Conservation (phyloP, 2,329 filamentous ascomycete species). For the Myrmaecium sp. region DNA sequence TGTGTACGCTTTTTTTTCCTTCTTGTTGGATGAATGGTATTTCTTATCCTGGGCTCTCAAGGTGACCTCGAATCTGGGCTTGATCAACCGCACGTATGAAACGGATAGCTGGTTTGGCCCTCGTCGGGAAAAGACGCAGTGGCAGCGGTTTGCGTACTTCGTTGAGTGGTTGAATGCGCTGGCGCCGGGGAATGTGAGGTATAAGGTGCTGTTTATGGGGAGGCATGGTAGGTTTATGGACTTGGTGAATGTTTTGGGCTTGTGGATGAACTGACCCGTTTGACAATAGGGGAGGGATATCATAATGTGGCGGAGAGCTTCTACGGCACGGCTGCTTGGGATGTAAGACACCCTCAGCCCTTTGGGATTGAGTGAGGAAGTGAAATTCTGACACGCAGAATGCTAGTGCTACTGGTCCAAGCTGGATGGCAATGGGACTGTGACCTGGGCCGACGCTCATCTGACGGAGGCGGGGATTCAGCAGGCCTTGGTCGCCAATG, state of each 20-base stretch:
- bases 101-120: constrained; percentile 29
- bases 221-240: too few relatives aligned
- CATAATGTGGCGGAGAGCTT: constrained; percentile 49
- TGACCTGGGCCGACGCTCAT: constrained; percentile 45
- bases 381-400: constrained; percentile 7
- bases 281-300: constrained; percentile 45
- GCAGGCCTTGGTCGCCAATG: constrained; percentile 41
- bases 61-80: constrained; percentile 46
- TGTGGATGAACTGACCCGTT: too few relatives aligned
- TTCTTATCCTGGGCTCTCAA: constrained; percentile 12
- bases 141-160: constrained; percentile 46
- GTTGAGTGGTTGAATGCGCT: constrained; percentile 37
- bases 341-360: too few relatives aligned
- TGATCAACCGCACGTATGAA: constrained; percentile 45
- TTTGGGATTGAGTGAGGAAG: too few relatives aligned
- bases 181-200: constrained; percentile 30
- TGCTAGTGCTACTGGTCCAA: constrained; percentile 46
- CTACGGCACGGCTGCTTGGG: constrained; percentile 54
- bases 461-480: constrained; percentile 40
- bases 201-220: constrained; percentile 51
- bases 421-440: constrained; percentile 45
- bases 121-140: constrained; percentile 35
- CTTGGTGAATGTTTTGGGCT: too few relatives aligned
- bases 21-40: too few relatives aligned
- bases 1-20: too few relatives aligned